Evolutionary conservation across 2,329 filamentous ascomycete genomes (phyloP).

Genomic region (Ceratocystis albifundus): DNA sequence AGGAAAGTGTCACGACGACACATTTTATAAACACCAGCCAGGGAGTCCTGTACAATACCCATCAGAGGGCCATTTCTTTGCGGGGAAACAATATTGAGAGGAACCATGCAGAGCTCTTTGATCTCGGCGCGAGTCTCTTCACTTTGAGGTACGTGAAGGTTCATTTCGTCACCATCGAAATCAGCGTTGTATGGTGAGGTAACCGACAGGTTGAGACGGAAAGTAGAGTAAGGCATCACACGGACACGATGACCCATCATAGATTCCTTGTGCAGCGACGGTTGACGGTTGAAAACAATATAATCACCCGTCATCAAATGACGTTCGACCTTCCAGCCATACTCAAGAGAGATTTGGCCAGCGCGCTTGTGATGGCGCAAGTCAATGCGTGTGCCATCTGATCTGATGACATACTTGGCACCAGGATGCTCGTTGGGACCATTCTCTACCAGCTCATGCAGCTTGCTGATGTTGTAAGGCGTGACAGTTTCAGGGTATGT

Average conservation of each 20-base stretch:
- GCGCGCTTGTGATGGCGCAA: constrained; percentile 84
- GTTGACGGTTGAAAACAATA: constrained; percentile 99
- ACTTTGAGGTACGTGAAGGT: constrained; percentile 95
- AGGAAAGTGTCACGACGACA: constrained; percentile 87
- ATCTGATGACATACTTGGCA: constrained; percentile 90
- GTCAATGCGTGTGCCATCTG: constrained; percentile 88
- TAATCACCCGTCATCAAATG: constrained; percentile 93
- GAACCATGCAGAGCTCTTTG: constrained; percentile 91
- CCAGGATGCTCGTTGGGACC: constrained; percentile 92
- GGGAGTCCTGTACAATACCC: constrained; percentile 98
- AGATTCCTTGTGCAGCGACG: constrained; percentile 96
- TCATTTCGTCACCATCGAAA: constrained; percentile 99
- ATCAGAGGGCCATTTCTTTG: constrained; percentile 95
- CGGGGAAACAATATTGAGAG: constrained; percentile 93
- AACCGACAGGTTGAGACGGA: constrained; percentile 92
- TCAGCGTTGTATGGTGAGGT: constrained; percentile 99
- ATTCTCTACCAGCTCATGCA: constrained; percentile 81
- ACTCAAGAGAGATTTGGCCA: constrained; percentile 75
- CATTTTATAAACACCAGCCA: constrained; percentile 95
- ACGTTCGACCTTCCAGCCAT: constrained; percentile 97
- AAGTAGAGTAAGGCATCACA: constrained; percentile 98
- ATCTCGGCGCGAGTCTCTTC: constrained; percentile 95
- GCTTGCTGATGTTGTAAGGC: constrained; percentile 89
- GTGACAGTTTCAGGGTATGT: constrained; percentile 98
- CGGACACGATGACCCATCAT: constrained; percentile 99